These are phyloP conservation scores for Fusarium papillatum DNA, from an alignment of 2,329 filamentous ascomycete genomes.

Conservation along the genomic window DNA sequence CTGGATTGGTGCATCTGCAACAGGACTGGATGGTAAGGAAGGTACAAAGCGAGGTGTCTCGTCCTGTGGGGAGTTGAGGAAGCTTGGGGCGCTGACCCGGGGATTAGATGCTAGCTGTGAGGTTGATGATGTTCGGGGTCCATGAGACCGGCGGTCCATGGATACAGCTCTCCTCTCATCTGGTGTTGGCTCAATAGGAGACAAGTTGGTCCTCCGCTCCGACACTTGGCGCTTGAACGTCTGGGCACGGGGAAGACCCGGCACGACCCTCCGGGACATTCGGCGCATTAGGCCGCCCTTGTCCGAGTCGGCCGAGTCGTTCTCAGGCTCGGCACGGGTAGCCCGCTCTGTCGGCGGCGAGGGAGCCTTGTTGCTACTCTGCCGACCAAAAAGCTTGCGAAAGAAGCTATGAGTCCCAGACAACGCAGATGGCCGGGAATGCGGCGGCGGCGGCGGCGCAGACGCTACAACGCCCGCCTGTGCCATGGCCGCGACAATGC, in stretches of 20 bases:
- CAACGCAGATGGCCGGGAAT: conserved; percentile 41
- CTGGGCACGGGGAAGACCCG: conserved; percentile 80
- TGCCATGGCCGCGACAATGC: conserved; percentile 47
- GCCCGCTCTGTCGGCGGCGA: conserved; percentile 29
- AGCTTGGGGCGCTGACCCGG: conserved; percentile 63
- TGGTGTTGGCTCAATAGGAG: conserved; percentile 72
- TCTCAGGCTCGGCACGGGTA: conserved; percentile 49
- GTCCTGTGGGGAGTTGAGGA: conserved; percentile 48
- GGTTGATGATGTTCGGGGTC: conserved; percentile 44
- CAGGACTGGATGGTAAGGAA: conserved; percentile 29
- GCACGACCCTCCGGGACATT: conserved; percentile 74
- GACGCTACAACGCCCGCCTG: conserved; percentile 46
- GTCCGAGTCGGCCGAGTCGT: conserved; percentile 43
- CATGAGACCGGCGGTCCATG: conserved; percentile 65
- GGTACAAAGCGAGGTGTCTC: conserved; percentile 31
- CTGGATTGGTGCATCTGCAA: conserved; percentile 26
- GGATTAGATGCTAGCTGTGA: conserved; percentile 48
- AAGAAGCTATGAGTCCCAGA: conserved; percentile 44
- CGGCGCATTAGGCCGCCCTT: conserved; percentile 56
- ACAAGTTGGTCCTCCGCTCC: conserved; percentile 80
- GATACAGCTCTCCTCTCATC: conserved; percentile 81
- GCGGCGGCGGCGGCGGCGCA: conserved; percentile 43
- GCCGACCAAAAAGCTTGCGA: conserved; percentile 46
- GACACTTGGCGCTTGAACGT: conserved; percentile 89
- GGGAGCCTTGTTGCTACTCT: conserved; percentile 23